Conservation (phyloP, 2,329 filamentous ascomycete genomes). For the Elsinoe australis region DNA sequence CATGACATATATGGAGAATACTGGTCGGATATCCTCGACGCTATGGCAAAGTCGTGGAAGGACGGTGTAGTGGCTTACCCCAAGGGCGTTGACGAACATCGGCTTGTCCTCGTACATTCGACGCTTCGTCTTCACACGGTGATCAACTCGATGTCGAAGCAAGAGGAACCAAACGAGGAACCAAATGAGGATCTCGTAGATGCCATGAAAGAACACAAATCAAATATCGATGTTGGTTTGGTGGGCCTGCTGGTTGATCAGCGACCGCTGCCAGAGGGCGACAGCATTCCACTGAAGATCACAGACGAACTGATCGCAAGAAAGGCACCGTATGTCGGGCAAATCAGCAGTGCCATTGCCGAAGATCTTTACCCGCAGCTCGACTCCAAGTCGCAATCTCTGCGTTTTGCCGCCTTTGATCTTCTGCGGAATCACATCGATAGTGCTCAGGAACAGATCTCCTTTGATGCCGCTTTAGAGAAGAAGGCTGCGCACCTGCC, state of each 20-base stretch:
- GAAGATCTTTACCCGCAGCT: slow-evolving; percentile 67
- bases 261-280: slow-evolving; percentile 43
- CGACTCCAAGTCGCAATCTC: slow-evolving; percentile 62
- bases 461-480: slow-evolving; percentile 65
- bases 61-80: slow-evolving; percentile 14
- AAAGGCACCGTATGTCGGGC: slow-evolving; percentile 56
- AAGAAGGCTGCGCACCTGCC: slow-evolving; percentile 67
- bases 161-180: slow-evolving; percentile 60
- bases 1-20: slow-evolving; percentile 79
- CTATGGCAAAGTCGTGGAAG: slow-evolving; percentile 33
- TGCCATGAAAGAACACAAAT: slow-evolving; percentile 55
- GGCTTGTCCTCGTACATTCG: slow-evolving; percentile 49
- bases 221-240: slow-evolving; percentile 50
- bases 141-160: slow-evolving; percentile 49
- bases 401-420: slow-evolving; percentile 74
- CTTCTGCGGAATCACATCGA: slow-evolving; percentile 77
- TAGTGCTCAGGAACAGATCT: slow-evolving; percentile 68
- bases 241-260: slow-evolving; percentile 53
- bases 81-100: slow-evolving; percentile 21
- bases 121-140: slow-evolving; percentile 63
- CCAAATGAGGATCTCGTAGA: slow-evolving; percentile 82
- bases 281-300: slow-evolving; percentile 62
- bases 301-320: slow-evolving; percentile 68
- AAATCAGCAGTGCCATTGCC: slow-evolving; percentile 55
- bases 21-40: slow-evolving; percentile 54